Conservation (phyloP, 2,329 filamentous ascomycete genomes). For the Cytospora mali region DNA sequence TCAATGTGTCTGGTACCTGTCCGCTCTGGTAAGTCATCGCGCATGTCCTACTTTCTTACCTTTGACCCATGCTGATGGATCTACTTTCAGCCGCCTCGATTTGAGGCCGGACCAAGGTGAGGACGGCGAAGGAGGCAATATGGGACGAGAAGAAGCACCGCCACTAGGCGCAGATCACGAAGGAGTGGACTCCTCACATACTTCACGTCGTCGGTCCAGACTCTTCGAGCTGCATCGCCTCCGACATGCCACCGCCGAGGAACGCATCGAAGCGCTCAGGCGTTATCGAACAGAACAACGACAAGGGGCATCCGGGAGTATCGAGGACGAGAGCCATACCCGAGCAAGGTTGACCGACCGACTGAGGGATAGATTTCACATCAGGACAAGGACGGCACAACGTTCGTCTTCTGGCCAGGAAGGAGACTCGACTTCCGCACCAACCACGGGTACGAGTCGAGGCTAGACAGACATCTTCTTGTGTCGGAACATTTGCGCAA, state of each 20-base stretch:
- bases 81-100: slow-evolving; percentile 53
- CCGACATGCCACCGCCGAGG: slow-evolving; percentile 61
- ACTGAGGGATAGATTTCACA: slow-evolving; percentile 56
- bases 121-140: slow-evolving; percentile 26
- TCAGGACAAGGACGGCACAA: slow-evolving; percentile 47
- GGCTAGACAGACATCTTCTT: slow-evolving; percentile 4
- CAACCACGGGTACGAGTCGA: slow-evolving; percentile 9
- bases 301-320: slow-evolving; percentile 18
- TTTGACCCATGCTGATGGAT: slow-evolving; percentile 19
- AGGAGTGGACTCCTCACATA: slow-evolving; percentile 36
- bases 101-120: slow-evolving; percentile 45
- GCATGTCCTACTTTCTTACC: background rate
- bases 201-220: slow-evolving; percentile 50
- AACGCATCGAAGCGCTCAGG: slow-evolving; percentile 63
- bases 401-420: slow-evolving; percentile 17
- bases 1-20: slow-evolving; percentile 71
- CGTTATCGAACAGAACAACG: slow-evolving; percentile 49
- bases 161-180: slow-evolving; percentile 47
- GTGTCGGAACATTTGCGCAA: background rate
- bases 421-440: slow-evolving; percentile 9
- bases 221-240: slow-evolving; percentile 60
- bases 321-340: slow-evolving; percentile 40
- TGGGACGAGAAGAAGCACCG: slow-evolving; percentile 38
- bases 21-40: slow-evolving; percentile 62
- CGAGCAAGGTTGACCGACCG: slow-evolving; percentile 51